Evolutionary conservation across 331 rosid species (phyloP).

Genomic region (Dryas integrifolia): DNA sequence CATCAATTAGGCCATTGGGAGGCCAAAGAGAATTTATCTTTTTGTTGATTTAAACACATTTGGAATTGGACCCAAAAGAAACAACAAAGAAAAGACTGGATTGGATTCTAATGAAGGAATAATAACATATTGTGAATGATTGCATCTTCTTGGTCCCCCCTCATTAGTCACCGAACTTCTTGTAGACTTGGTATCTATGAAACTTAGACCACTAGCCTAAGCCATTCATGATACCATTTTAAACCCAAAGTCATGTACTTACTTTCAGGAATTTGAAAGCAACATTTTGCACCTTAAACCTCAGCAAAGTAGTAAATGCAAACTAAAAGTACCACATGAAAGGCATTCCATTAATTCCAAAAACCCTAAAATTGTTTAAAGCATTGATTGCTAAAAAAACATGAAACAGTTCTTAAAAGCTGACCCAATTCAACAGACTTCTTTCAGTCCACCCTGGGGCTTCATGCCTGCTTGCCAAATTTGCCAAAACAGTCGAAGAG

Average conservation of each 20-base stretch:
- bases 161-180: conserved; percentile 39
- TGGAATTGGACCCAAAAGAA: conserved; percentile 29
- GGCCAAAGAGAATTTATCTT: not conserved
- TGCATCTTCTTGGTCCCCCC: conserved; percentile 62
- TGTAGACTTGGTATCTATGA: not conserved
- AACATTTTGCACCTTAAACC: no score
- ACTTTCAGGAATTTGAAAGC: conserved; percentile 5
- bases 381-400: conserved; percentile 37
- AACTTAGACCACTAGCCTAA: not conserved
- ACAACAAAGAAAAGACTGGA: conserved; percentile 6
- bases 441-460: conserved; percentile 28
- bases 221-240: not conserved
- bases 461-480: conserved; percentile 29
- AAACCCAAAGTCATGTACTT: not conserved
- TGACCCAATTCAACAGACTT: conserved; percentile 50
- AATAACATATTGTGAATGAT: conserved; percentile 34
- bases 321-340: conserved; percentile 20
- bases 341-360: conserved; percentile 37
- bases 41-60: not conserved
- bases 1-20: conserved; percentile 8
- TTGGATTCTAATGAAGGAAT: conserved; percentile 20
- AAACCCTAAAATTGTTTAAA: conserved; percentile 44
- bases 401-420: conserved; percentile 40
- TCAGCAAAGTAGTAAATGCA: not conserved
- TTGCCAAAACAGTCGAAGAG: conserved; percentile 28